Evolutionary conservation across 2,329 filamentous ascomycete species (phyloP), one percentile per base, ranked within the genome.

Genomic region (Nigrospora sphaerica): DNA sequence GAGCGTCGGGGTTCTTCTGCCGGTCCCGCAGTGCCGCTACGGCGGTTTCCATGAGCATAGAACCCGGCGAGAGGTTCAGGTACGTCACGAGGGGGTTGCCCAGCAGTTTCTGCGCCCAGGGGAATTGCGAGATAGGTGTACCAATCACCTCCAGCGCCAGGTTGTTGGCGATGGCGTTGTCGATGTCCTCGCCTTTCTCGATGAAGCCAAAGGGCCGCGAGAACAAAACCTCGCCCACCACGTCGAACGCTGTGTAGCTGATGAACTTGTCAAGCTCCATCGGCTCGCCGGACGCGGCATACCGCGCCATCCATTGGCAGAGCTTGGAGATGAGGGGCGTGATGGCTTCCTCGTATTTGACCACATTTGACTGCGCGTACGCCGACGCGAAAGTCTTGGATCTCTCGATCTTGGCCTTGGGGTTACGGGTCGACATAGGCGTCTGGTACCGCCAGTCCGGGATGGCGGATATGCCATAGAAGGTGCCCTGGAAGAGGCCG

Each of bases 131-230:
- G 12, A 42, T 33, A 5, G 45, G 42, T n/a, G 46, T 38, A 14
- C 47, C 38, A 16, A 41, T 47, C 10, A 28, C 32, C 16, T 43
- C 45, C 17, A 49, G 49, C 2, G 38, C 39, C 32, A 39, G 17
- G 42, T 41, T 48, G 17, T 39, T 45, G 13, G 39, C 32, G 16
- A 62, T 57, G 11, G 55, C 50, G 12, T 49, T 52, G 37, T 50
- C 48, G 3, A 61, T 50, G 40, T 62, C 58, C 7, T 42, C 39
- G 4, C 51, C 59, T 12, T 52, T 44, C 19, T 57, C 51, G 12
- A 61, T 46, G 42, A 60, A 62, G n/a, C 59, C 58, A 37, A 62
- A 55, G 18, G 50, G 47, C 40, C 53, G 55, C 2, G 52, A 54
- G 39, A 58, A 62, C 12, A 55, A 51, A 12, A 60, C 50, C 41